Base-by-base conservation (phyloP, 805 yeast species). In the Saccharomycopsis fibuligera region DNA sequence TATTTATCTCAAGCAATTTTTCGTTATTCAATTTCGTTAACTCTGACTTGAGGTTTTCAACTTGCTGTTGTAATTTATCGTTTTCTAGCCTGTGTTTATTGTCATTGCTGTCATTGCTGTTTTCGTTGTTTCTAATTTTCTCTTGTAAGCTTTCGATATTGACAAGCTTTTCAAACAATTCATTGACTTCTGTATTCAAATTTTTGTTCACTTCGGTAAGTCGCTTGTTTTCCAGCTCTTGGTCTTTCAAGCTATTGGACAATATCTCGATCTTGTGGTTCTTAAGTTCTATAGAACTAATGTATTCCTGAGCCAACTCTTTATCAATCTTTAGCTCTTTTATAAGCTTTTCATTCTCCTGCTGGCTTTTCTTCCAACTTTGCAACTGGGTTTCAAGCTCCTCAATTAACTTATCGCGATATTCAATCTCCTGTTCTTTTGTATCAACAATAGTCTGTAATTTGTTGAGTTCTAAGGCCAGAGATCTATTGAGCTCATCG, bases 361-460 rank as follows among this genome's bases (percentile, higher is more conserved):
- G 8, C n/a, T 12, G 9, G 2, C 9, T 10, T 22, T 27, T 29
- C 25, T 16, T 42, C 9, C n/a, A 12, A 14, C 29, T 22, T 9
- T 17, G 5, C 5, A 46, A 5, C 31, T 46, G 19, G 5, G 12
- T 12, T 31, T 46, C 47, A 14, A 46, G 17, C 22, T 41, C 19
- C 4, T 3, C 4, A 17, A 47, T 47, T 10, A 30, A 17, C 22
- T 41, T 19, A 29, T 47, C 50, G 17, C 50, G 43, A 24, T 14
- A 47, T 12, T 14, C 47, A 24, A 47, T 41, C 5, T 47, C 50
- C 21, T 31, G 30, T 25, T 47, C 50, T 25, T 47, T 47, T 10
- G 22, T 36, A 2, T 25, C 45, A 16, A 47, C 12, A 3, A 25
- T 24, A 10, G 45, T 16, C 22, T 35, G 35, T 19, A 22, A n/a